These are phyloP conservation scores for Neopestalotiopsis clavispora DNA, from an alignment of 2,329 filamentous ascomycete genomes.

Conservation along the genomic window DNA sequence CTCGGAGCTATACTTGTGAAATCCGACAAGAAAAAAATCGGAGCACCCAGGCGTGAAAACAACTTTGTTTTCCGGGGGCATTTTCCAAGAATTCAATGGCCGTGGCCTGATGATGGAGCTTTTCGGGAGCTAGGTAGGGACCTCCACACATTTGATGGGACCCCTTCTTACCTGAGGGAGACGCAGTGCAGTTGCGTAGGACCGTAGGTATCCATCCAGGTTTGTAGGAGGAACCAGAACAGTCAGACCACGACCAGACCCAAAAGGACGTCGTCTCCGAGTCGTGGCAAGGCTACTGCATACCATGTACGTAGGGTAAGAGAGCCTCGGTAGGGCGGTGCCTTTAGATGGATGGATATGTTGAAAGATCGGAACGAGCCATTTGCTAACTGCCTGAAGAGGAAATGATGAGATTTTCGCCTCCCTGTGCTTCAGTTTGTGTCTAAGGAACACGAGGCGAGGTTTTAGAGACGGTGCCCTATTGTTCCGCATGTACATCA, in stretches of 20 bases:
- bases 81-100: neutral
- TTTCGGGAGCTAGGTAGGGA: conserved; percentile 5
- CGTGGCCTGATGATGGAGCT: neutral
- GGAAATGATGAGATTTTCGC: conserved; percentile 3
- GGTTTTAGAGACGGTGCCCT: neutral
- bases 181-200: neutral
- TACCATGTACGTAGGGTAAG: neutral
- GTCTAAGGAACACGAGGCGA: conserved; percentile 1
- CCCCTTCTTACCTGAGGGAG: neutral
- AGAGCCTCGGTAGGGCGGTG: neutral
- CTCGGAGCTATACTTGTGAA: conserved; percentile 4
- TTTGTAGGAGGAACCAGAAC: neutral
- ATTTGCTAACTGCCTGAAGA: conserved; percentile 3
- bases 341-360: neutral
- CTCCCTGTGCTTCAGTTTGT: neutral
- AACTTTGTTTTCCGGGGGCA: neutral
- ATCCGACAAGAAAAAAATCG: neutral
- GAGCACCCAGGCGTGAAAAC: neutral
- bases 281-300: neutral
- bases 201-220: neutral
- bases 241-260: neutral
- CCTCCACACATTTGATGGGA: neutral
- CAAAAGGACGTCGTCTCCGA: neutral
- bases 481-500: neutral
- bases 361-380: neutral